Base-by-base conservation (phyloP, 2,329 filamentous ascomycete genomes). In the Fusarium odoratissimum region DNA sequence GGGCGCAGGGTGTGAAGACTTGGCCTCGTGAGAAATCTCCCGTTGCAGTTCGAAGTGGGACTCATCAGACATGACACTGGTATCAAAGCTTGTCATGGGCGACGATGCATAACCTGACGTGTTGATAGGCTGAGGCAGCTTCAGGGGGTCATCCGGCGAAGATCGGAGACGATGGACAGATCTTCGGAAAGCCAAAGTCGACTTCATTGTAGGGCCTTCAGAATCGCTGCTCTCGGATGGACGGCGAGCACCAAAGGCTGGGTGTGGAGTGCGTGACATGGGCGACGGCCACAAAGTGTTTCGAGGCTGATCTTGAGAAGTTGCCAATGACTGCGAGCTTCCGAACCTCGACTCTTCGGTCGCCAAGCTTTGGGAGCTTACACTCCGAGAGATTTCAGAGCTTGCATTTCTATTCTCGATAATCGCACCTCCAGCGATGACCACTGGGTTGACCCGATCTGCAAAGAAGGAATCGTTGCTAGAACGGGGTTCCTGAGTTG, bases 341-440 rank as follows among this genome's bases (percentile, higher is more conserved):
- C 65, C 60, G 13, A 64, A 49, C 23, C 81, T 85, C 10, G 85
- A 83, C 40, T 83, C 82, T n/a, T 79, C 75, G 33, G 81, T 75
- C 30, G 80, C 51, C 17, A 84, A 70, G 69, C 86, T 89, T 55
- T 85, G 86, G 61, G 84, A 85, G 77, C 86, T 90, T 63, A 87
- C 86, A 2, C 83, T 84, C 23, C 85, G 83, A 54, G 75, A 79
- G 33, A 89, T 74, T 17, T 89, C 87, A 19, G 83, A 80, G 73
- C 84, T 86, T 4, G 82, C 77, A 72, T 92, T 92, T 42, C 84
- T 83, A 75, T 91, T 91, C 75, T 91, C 87, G 42, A 91, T 79
- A 11, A 92, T 80, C 67, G 87, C 88, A 33, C 90, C 91, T 12
- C 90, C 91, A 16, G 89, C 86, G 74, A 92, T 92, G 44, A 92